A percentile compares a stretch with the other conserved stretches of the same genome.
These are phyloP conservation scores for Kitagawia praeruptora DNA, from an alignment of 129 eudicot species.

Conservation along the genomic window DNA sequence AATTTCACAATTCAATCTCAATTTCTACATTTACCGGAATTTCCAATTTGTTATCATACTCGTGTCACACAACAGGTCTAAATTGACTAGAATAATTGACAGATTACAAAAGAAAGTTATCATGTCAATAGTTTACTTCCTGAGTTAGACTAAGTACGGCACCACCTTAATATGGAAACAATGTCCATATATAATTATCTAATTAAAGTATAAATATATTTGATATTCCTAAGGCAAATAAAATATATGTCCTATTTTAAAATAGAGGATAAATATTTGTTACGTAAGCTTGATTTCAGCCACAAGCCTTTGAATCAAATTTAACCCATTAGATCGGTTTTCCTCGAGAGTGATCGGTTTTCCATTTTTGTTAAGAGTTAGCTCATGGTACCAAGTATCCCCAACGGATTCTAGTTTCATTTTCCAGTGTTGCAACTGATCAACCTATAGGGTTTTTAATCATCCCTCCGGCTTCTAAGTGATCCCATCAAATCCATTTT, in stretches of 20 bases:
- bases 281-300: too few relatives aligned
- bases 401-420: neutral
- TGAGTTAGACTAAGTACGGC: neutral
- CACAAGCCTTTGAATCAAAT: too few relatives aligned
- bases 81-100: neutral
- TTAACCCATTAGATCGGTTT: too few relatives aligned
- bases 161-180: neutral
- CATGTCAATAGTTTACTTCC: neutral
- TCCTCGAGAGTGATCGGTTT: neutral
- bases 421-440: neutral
- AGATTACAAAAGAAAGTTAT: too few relatives aligned
- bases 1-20: too few relatives aligned
- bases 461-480: neutral
- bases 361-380: neutral
- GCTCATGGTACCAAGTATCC: neutral
- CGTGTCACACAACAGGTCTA: neutral
- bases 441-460: neutral
- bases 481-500: too few relatives aligned
- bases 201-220: too few relatives aligned
- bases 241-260: too few relatives aligned
- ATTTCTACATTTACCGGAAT: too few relatives aligned
- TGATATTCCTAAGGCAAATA: neutral
- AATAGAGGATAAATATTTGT: too few relatives aligned
- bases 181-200: too few relatives aligned
- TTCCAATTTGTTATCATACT: too few relatives aligned